A percentile compares a stretch with the other conserved stretches of the same genome.
phyloP scores from a whole-genome alignment of 2,329 filamentous ascomycete species.

The Nemania abortiva region DNA sequence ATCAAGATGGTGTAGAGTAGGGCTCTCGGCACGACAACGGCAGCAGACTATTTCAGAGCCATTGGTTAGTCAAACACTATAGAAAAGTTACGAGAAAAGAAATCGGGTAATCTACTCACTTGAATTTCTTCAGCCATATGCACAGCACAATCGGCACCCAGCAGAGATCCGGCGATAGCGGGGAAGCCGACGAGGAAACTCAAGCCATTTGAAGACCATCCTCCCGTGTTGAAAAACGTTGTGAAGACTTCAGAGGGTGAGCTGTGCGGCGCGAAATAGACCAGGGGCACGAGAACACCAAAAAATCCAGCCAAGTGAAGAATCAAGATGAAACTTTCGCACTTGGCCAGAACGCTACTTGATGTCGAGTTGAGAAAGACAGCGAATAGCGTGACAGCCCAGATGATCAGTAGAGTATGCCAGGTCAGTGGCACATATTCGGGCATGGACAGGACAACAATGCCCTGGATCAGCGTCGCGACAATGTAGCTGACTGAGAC shows the following conservation, averaged over 20 bases:
- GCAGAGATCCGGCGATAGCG: conserved; percentile 45
- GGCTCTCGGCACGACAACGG: conserved; percentile 48
- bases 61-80: not conserved
- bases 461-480: conserved; percentile 45
- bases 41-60: conserved; percentile 53
- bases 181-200: conserved; percentile 42
- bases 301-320: conserved; percentile 54
- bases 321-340: conserved; percentile 56
- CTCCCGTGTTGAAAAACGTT: conserved; percentile 61
- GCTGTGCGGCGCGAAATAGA: conserved; percentile 51
- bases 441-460: conserved; percentile 39
- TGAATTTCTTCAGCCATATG: conserved; percentile 60
- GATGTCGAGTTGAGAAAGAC: conserved; percentile 17
- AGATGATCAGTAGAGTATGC: conserved; percentile 18
- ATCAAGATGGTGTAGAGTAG: conserved; percentile 44
- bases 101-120: not conserved
- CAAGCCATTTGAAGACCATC: conserved; percentile 59
- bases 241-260: conserved; percentile 58
- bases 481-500: conserved; percentile 39
- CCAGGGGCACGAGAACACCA: conserved; percentile 49
- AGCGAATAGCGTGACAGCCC: conserved; percentile 19
- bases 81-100: not conserved
- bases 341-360: conserved; percentile 43
- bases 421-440: not conserved
- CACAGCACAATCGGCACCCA: conserved; percentile 56